Base-by-base conservation (phyloP, 1,139 yeast species). In the Saccharomyces uvarum region DNA sequence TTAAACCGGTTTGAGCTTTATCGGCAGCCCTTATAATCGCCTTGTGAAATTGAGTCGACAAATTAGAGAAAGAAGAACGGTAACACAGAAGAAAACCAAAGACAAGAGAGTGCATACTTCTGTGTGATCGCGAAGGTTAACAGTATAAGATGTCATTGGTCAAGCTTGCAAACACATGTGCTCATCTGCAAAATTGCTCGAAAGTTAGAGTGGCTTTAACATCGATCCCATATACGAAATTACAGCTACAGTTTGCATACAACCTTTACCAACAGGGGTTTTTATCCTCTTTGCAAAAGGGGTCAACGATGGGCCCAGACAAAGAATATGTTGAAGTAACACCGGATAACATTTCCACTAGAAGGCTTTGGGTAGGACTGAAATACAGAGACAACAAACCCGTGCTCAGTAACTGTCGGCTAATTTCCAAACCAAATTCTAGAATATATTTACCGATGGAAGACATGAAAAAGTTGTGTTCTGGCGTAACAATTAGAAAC, bases 251-350 rank as follows among this genome's bases (percentile, higher is more conserved):
- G 66, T 79, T 93, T 52, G 88, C 96, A 11, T 76, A 88, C 54
- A 93, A 91, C 46, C 79, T 93, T 51, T 88, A 93, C 74, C 86
- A 84, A 61, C 95, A 91, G 72, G 99, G 99, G 1, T 89, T 91
- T 70, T 76, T 95, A 53, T 80, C 90, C 2, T 81, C 90, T 8
- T 79, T 95, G 53, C 95, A 88, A 69, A 80, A 88, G 63, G 99
- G 99, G 3, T 86, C 95, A n/a, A 76, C 82, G 3, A 71, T 79
- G n/a, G 97, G 97, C 0, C 99, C 99, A 16, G 98, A 95, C 70
- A 61, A 73, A 47, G 66, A 65, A 38, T 86, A 88, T 16, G 83
- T 82, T 0, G 96, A 90, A 42, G 89, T 88, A 29, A 90, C 98
- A 0, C 90, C 86, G 47, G 96, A 88, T 68, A 91, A 93, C 67